A percentile compares a stretch with the other conserved stretches of the same genome.
Evolutionary conservation across 352 stramenopile genomes (phyloP).

Genomic region (Achlya hypogyna): DNA sequence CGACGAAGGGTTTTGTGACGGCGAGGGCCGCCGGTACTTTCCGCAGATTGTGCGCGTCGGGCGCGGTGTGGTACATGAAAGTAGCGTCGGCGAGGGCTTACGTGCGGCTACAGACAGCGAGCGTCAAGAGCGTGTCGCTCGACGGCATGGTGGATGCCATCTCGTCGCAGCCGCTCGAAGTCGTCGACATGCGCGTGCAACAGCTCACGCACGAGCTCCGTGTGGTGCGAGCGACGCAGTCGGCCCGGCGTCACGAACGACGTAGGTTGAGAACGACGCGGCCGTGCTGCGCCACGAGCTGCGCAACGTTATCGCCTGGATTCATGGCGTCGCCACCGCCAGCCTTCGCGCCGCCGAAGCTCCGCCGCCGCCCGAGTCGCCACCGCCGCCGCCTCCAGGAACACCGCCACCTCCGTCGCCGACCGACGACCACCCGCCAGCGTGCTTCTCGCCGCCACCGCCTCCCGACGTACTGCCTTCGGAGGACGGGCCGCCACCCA

Average conservation of each 20-base stretch:
- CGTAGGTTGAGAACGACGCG: constrained; percentile 67
- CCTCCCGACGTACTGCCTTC: background rate
- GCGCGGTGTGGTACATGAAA: constrained; percentile 48
- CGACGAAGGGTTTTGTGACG: constrained; percentile 91
- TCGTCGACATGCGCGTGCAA: constrained; percentile 53
- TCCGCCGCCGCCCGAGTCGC: constrained; percentile 4
- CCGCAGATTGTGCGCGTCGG: constrained; percentile 92
- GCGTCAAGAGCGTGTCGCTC: constrained; percentile 65
- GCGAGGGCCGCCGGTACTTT: constrained; percentile 89
- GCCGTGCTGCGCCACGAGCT: constrained; percentile 53
- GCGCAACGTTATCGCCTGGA: constrained; percentile 58
- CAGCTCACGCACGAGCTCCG: constrained; percentile 41
- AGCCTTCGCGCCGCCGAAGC: background rate
- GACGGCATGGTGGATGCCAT: constrained; percentile 83
- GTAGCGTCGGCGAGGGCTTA: constrained; percentile 6
- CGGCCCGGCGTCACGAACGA: too few relatives aligned
- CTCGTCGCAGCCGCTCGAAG: constrained; percentile 57
- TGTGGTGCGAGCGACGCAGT: too few relatives aligned
- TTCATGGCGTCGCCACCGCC: constrained; percentile 28
- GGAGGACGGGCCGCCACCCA: background rate
- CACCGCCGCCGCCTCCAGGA: background rate
- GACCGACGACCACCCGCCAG: background rate
- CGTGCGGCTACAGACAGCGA: constrained; percentile 36
- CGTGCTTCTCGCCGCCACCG: background rate
- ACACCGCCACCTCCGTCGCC: background rate